These are phyloP conservation scores for Arthroderma uncinatum DNA, from an alignment of 2,329 filamentous ascomycete genomes.

Conservation along the genomic window DNA sequence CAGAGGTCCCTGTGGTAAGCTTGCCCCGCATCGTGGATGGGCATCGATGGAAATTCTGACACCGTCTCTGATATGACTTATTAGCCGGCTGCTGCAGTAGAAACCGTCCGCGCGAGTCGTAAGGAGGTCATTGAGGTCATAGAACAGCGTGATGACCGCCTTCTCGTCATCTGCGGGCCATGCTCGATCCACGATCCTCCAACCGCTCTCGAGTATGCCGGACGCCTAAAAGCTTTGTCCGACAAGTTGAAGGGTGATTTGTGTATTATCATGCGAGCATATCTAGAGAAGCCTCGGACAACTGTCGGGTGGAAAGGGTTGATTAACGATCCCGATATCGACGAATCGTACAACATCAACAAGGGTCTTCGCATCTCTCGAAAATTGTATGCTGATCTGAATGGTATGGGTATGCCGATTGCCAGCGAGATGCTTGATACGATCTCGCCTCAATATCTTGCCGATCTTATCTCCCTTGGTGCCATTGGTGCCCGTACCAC, in stretches of 20 bases:
- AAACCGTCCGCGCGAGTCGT: slow-evolving; percentile 35
- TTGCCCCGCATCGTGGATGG: slow-evolving; percentile 35
- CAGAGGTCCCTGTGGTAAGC: slow-evolving; percentile 61
- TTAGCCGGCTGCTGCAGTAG: slow-evolving; percentile 31
- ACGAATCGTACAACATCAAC: slow-evolving; percentile 98
- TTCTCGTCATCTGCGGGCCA: slow-evolving; percentile 78
- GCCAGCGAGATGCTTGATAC: slow-evolving; percentile 98
- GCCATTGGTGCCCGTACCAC: slow-evolving; percentile 94
- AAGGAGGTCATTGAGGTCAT: slow-evolving; percentile 60
- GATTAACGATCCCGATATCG: slow-evolving; percentile 97
- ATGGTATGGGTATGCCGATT: slow-evolving; percentile 84
- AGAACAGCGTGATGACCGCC: slow-evolving; percentile 54
- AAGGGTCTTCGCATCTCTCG: slow-evolving; percentile 80
- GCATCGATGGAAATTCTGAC: slow-evolving; percentile 8
- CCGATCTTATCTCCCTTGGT: slow-evolving; percentile 81
- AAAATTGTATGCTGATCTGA: slow-evolving; percentile 88
- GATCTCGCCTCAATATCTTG: slow-evolving; percentile 92
- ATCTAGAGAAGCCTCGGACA: slow-evolving; percentile 96
- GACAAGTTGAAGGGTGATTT: slow-evolving; percentile 78
- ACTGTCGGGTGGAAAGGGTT: slow-evolving; percentile 98
- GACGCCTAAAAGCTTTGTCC: slow-evolving; percentile 62
- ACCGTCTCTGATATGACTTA: background rate
- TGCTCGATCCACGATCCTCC: slow-evolving; percentile 95
- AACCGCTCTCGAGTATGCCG: slow-evolving; percentile 69
- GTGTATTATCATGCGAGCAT: slow-evolving; percentile 92